Base-by-base conservation (phyloP, 805 yeast genomes). In the Starmerella potacharoeniae region DNA sequence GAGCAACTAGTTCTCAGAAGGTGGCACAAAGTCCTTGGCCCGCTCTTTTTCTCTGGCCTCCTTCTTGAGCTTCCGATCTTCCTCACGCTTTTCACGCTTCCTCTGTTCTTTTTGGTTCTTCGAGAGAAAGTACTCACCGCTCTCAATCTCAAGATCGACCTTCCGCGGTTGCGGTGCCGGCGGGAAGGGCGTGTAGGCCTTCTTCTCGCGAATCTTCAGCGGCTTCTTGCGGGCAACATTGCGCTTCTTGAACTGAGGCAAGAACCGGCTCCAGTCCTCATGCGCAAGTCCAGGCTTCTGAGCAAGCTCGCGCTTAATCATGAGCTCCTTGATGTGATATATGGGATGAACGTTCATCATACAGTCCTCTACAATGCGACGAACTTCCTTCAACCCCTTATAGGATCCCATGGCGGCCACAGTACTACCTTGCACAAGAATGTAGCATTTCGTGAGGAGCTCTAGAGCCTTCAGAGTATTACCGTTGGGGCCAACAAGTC, bases 291-390 rank as follows among this genome's bases (percentile, higher is more conserved):
- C 97, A 10, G 98, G 98, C 66, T 86, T 88, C 73, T 89, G 86
- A 35, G 95, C 87, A 59, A 93, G 76, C 71, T 93, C 98, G 69
- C 93, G 84, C 72, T 90, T 91, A 68, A 93, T 91, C 98, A 93
- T 93, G 58, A 93, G 76, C 70, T 93, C 98, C 69, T 93, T 93
- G 67, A 93, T 91, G 69, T 93, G 91, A 71, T 93, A 93, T 58
- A 93, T 91, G n/a, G 98, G 98, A 69, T 93, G 98, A 13, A 93
- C 77, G 65, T 93, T 93, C 66, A 78, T 81, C 98, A 93, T 93
- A 71, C 97, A 93, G 68, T 93, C 98, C 69, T 91, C 97, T 42
- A 93, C 95, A 36, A 93, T 89, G 66, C 97, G 79, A 71, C 97
- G 80, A 7, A 88, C 81, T 60, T 86, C 95, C 68, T 93, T 93